A percentile compares a stretch with the other conserved stretches of the same genome.
phyloP scores from a whole-genome alignment of 2,329 filamentous ascomycete genomes.

The Ophioceras dolichostomum region DNA sequence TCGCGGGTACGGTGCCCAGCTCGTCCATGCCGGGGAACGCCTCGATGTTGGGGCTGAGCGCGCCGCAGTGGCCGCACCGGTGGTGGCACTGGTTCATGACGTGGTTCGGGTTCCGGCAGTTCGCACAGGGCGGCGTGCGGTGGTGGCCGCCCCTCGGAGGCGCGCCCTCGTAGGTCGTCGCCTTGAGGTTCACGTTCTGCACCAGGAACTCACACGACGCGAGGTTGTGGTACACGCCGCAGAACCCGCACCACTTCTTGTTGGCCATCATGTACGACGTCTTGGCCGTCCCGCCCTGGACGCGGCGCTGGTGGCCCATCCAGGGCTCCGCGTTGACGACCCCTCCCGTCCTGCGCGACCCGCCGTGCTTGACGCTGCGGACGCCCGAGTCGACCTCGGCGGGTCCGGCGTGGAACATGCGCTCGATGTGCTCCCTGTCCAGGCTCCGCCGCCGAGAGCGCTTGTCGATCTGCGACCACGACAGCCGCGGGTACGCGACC shows the following conservation, averaged over 20 bases:
- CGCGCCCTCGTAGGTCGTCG: background rate
- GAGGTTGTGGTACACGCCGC: too few relatives aligned
- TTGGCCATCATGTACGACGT: too few relatives aligned
- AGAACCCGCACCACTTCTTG: too few relatives aligned
- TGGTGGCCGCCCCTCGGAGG: background rate
- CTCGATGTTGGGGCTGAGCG: conserved; percentile 1
- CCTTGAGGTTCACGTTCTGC: too few relatives aligned
- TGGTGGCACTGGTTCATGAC: conserved; percentile 11
- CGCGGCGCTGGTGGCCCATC: too few relatives aligned
- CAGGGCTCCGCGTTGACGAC: too few relatives aligned
- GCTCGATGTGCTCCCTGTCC: conserved; percentile 20
- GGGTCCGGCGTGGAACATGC: conserved; percentile 22
- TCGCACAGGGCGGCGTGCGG: conserved; percentile 16
- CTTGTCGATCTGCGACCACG: conserved; percentile 17
- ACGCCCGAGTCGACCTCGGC: conserved; percentile 4
- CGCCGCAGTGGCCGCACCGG: conserved; percentile 22
- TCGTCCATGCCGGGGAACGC: background rate
- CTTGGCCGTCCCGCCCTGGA: too few relatives aligned
- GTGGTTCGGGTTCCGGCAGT: conserved; percentile 17
- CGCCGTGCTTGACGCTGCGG: too few relatives aligned
- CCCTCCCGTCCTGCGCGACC: too few relatives aligned
- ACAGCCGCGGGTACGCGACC: conserved; percentile 22
- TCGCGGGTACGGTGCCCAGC: background rate
- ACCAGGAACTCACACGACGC: too few relatives aligned
- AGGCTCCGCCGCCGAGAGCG: conserved; percentile 20